A percentile compares a stretch with the other conserved stretches of the same genome.
Evolutionary conservation across 768 basidiomycete species (phyloP).

Genomic region (Termitomyces sp.): DNA sequence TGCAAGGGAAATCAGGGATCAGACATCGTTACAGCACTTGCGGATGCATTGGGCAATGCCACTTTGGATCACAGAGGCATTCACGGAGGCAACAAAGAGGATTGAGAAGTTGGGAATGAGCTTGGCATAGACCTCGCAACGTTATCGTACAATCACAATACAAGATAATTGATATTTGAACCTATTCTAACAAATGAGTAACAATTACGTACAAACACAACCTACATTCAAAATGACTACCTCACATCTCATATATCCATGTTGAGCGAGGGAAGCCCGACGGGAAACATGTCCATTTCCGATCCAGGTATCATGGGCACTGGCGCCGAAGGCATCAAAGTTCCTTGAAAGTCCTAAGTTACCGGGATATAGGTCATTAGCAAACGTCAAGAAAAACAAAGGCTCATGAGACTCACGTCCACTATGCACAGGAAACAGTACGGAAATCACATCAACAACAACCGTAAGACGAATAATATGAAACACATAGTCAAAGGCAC

Average conservation of each 20-base stretch:
- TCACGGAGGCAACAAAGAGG: background rate
- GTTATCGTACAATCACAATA: background rate
- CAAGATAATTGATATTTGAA: background rate
- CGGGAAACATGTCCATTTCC: constrained; percentile 6
- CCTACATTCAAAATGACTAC: background rate
- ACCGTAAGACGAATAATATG: background rate
- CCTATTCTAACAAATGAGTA: background rate
- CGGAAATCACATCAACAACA: background rate
- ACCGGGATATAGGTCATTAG: too few relatives aligned
- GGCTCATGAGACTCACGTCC: constrained; percentile 35
- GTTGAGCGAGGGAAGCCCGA: constrained; percentile 7
- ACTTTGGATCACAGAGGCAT: background rate
- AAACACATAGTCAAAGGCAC: constrained; percentile 10
- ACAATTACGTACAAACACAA: background rate
- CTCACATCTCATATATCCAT: constrained; percentile 4
- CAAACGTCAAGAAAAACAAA: constrained; percentile 13
- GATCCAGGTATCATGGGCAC: constrained; percentile 5
- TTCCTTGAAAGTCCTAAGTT: constrained; percentile 11
- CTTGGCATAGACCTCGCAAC: background rate
- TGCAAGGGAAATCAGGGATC: background rate
- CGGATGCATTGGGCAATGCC: background rate
- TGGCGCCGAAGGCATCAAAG: background rate
- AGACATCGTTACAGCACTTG: background rate
- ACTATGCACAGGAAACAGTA: constrained; percentile 17
- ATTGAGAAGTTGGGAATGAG: background rate